Conservation (phyloP, 345 rosid species). For the Aquilaria yunnanensis region DNA sequence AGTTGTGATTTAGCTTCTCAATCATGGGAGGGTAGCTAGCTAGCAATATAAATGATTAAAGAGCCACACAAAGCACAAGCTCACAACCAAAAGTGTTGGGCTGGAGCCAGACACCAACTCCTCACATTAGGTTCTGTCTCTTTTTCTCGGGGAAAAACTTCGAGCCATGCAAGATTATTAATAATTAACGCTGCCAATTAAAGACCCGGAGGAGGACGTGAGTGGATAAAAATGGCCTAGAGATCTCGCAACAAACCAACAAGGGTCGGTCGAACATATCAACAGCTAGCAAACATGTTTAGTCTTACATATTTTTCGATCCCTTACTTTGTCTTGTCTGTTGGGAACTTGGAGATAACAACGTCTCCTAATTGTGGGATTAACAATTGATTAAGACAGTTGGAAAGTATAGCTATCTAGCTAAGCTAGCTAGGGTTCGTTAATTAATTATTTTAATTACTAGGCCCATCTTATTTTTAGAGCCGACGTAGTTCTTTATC, state of each 20-base stretch:
- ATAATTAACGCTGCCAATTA: not conserved
- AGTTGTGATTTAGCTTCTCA: conserved; percentile 18
- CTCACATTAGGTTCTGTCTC: conserved; percentile 28
- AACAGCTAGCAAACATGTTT: conserved; percentile 35
- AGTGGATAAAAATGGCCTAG: conserved; percentile 6
- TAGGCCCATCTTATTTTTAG: no score
- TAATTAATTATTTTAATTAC: not conserved
- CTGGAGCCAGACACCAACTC: conserved; percentile 29
- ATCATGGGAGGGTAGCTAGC: not conserved
- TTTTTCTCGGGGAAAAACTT: conserved; percentile 3
- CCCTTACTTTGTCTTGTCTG: conserved; percentile 21
- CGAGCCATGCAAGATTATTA: not conserved
- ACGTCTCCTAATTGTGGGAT: conserved; percentile 16
- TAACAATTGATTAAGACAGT: conserved; percentile 22
- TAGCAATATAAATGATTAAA: conserved; percentile 7
- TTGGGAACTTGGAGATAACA: conserved; percentile 20
- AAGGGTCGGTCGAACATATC: conserved; percentile 6
- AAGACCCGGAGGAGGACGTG: not conserved
- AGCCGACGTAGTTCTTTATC: no score
- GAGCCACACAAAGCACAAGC: conserved; percentile 22
- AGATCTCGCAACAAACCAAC: conserved; percentile 11
- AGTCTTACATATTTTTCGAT: conserved; percentile 14
- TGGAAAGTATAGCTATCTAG: conserved; percentile 15
- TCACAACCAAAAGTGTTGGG: conserved; percentile 47
- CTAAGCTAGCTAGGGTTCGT: no score